Base-by-base conservation (phyloP, 139 green algal genomes). In the Chlorella sp. region DNA sequence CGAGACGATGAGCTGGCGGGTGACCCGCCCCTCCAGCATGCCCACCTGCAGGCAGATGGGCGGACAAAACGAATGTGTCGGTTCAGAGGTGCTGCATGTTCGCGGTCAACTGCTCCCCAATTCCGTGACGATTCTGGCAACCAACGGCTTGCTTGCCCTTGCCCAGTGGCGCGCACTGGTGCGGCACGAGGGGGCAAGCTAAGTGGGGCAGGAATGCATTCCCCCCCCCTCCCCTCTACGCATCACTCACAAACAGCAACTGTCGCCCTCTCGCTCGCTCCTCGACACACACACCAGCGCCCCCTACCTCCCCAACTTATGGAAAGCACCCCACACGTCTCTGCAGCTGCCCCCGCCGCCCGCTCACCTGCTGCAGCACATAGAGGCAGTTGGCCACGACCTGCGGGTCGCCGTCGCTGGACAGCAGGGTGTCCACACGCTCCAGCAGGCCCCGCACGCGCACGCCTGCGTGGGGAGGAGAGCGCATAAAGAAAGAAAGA, bases 341-440 rank as follows among this genome's bases (percentile, higher is more conserved):
- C 36, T 76, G 39, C 36, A 39, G 42, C 39, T 85, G 37, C 22
- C 57, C 48, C 48, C 48, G 7, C 48, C 48, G 48, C 48, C 48
- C n/a, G 64, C 34, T 1, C 87, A 97, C 92, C 92, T 96, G 90
- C 85, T 95, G 82, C 76, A 97, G 64, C 37, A 98, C 93, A 18
- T 92, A 92, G 81, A 99, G 92, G 91, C 96, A 98, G 93, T 99
- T 99, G 39, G 94, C 95, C 42, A 99, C 90, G 14, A 99, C 97
- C 89, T 98, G 96, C 1, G 95, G 79, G 88, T 99, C 97, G 11
- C 76, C 83, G 36, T 99, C 96, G 5, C 77, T 81, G 34, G 87
- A 18, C 76, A 99, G 89, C 90, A 99, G 91, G 7, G 86, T 66
- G 48, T 94, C 89, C 48, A 99, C 90, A 1, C 84, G 89, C 1